phyloP scores from a whole-genome alignment of 768 basidiomycete species.

The Tubosaeta sp. region DNA sequence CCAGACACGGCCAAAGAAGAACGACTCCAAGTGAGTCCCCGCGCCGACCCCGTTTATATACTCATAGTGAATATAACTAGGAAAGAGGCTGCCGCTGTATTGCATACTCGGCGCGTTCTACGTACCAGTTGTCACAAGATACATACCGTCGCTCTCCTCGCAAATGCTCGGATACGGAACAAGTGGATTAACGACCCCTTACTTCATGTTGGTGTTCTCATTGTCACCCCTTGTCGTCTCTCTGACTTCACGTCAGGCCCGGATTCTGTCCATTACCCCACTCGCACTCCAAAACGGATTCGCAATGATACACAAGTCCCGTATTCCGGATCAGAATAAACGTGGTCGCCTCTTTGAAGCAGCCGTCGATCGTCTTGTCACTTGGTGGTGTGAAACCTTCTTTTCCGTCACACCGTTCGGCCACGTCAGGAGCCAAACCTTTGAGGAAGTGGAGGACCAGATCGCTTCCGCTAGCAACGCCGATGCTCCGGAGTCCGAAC shows the following conservation, averaged over 20 bases:
- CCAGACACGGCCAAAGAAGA: constrained; percentile 39
- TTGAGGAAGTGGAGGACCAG: constrained; percentile 60
- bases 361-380: constrained; percentile 64
- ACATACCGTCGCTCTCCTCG: constrained; percentile 79
- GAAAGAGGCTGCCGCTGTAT: constrained; percentile 37
- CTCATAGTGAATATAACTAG: constrained; percentile 35
- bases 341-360: constrained; percentile 87
- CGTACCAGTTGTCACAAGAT: constrained; percentile 85
- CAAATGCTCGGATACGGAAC: constrained; percentile 73
- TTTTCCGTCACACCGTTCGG: constrained; percentile 60
- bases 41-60: constrained; percentile 7
- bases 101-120: constrained; percentile 64
- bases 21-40: constrained; percentile 43
- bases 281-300: constrained; percentile 78
- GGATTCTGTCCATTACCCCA: constrained; percentile 84
- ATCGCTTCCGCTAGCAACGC: constrained; percentile 25
- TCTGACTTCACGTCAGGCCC: constrained; percentile 50
- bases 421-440: constrained; percentile 72
- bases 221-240: not conserved
- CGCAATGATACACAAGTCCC: constrained; percentile 72
- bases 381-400: constrained; percentile 82
- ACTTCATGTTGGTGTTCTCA: constrained; percentile 59
- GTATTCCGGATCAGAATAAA: constrained; percentile 72
- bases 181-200: constrained; percentile 78
- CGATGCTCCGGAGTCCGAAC: constrained; percentile 39